Evolutionary conservation across 495 filamentous ascomycete genomes (phyloP).

Genomic region (Penicillium silybi): DNA sequence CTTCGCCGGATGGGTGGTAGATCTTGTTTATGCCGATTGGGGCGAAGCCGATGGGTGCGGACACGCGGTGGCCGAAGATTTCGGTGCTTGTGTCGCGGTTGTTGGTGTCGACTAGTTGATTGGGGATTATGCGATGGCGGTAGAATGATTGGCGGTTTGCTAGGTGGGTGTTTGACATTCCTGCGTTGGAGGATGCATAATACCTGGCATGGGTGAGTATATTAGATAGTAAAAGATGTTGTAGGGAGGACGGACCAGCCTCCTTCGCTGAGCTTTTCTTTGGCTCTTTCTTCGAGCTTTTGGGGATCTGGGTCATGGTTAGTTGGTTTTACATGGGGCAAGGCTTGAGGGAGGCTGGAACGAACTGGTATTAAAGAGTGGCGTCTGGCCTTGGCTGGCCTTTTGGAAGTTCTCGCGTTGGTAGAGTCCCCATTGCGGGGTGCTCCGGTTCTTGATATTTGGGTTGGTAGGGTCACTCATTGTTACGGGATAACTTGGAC

Average conservation of each 20-base stretch:
- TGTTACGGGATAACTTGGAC: background rate
- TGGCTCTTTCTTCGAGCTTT: conserved; percentile 55
- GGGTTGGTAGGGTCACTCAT: conserved; percentile 57
- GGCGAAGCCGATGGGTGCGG: conserved; percentile 60
- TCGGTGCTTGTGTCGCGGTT: conserved; percentile 51
- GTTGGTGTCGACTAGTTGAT: conserved; percentile 59
- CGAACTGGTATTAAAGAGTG: conserved; percentile 53
- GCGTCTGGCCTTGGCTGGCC: conserved; percentile 49
- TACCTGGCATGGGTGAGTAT: too few species aligned
- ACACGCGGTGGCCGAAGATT: conserved; percentile 60
- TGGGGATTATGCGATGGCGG: conserved; percentile 62
- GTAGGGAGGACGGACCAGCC: conserved; percentile 50
- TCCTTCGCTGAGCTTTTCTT: conserved; percentile 47
- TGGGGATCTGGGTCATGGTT: conserved; percentile 41
- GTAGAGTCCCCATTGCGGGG: conserved; percentile 59
- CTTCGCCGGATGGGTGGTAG: conserved; percentile 55
- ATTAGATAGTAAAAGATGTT: too few species aligned
- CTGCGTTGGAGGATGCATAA: conserved; percentile 65
- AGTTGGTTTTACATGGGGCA: background rate
- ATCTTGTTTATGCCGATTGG: conserved; percentile 66
- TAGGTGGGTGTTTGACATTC: conserved; percentile 60
- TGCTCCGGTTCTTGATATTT: conserved; percentile 51
- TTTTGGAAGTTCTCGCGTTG: conserved; percentile 61
- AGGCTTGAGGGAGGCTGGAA: background rate
- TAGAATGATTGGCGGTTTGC: conserved; percentile 67